Evolutionary conservation across 495 filamentous ascomycete species (phyloP).

Genomic region (Thermothielavioides terrestris): DNA sequence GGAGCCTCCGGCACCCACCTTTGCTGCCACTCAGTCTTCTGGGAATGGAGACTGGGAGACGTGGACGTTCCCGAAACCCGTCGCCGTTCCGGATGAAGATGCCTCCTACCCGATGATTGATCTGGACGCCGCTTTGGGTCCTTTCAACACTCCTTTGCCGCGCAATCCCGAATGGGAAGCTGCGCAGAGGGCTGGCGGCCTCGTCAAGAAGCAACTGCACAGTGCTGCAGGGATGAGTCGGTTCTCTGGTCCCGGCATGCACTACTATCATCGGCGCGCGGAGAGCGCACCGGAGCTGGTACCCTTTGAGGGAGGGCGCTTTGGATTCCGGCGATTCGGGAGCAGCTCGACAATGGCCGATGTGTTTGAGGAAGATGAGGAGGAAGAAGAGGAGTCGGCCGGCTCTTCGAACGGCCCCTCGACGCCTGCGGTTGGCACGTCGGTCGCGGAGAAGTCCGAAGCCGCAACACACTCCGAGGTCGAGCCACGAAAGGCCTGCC

Average conservation of each 20-base stretch:
- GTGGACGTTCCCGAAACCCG: constrained; percentile 14
- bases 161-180: constrained; percentile 49
- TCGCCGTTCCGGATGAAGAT: constrained; percentile 41
- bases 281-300: constrained; percentile 89
- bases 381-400: constrained; percentile 35
- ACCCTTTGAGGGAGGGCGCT: constrained; percentile 62
- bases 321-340: constrained; percentile 49
- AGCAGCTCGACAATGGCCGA: constrained; percentile 70
- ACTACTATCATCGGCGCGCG: constrained; percentile 81
- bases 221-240: constrained; percentile 72
- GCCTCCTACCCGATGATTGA: constrained; percentile 74
- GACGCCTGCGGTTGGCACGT: constrained; percentile 18
- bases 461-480: background rate
- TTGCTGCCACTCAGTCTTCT: constrained; percentile 22
- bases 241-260: constrained; percentile 73
- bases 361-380: constrained; percentile 94
- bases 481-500: background rate
- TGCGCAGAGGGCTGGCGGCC: constrained; percentile 48
- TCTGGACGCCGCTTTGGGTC: constrained; percentile 88
- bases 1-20: constrained; percentile 17
- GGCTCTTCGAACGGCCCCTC: constrained; percentile 21
- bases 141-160: constrained; percentile 73
- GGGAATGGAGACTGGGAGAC: constrained; percentile 14
- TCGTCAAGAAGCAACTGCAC: constrained; percentile 71
- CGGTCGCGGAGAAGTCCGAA: constrained; percentile 11